These are phyloP conservation scores for Eimeria falciformis DNA, from an alignment of 169 alveolate genomes.

Conservation along the genomic window DNA sequence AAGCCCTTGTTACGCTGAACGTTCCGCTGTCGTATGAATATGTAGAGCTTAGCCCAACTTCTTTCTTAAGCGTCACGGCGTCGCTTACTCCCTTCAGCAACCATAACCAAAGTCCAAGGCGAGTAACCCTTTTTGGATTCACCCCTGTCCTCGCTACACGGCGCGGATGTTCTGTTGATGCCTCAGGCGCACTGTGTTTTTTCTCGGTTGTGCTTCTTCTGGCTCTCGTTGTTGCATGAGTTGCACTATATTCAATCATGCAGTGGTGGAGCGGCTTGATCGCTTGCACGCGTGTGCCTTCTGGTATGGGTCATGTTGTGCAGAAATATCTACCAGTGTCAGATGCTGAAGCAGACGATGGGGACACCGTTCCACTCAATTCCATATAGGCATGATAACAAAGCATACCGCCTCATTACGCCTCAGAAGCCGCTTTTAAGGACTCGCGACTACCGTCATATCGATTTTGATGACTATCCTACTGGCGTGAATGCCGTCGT, in stretches of 20 bases:
- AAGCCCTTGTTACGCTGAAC: slow-evolving; percentile 66
- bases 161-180: too few relatives aligned
- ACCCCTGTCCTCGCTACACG: too few relatives aligned
- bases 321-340: slow-evolving; percentile 97
- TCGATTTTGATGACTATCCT: slow-evolving; percentile 97
- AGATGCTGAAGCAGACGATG: slow-evolving; percentile 99
- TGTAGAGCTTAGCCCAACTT: slow-evolving; percentile 97
- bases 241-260: too few relatives aligned
- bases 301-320: background rate
- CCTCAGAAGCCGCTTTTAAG: slow-evolving; percentile 99
- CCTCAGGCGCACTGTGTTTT: too few relatives aligned
- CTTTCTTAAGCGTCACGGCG: slow-evolving; percentile 97
- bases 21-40: slow-evolving; percentile 93
- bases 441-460: slow-evolving; percentile 94
- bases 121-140: too few relatives aligned
- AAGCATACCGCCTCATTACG: slow-evolving; percentile 89
- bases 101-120: slow-evolving; percentile 94
- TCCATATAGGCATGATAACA: slow-evolving; percentile 97
- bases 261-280: background rate
- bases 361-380: slow-evolving; percentile 98
- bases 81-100: slow-evolving; percentile 98
- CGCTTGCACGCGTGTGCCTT: background rate
- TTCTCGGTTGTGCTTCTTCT: too few relatives aligned
- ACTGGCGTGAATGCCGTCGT: slow-evolving; percentile 99
- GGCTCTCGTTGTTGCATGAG: too few relatives aligned